Conservation (phyloP, 768 basidiomycete species). For the Filobasidium floriforme region DNA sequence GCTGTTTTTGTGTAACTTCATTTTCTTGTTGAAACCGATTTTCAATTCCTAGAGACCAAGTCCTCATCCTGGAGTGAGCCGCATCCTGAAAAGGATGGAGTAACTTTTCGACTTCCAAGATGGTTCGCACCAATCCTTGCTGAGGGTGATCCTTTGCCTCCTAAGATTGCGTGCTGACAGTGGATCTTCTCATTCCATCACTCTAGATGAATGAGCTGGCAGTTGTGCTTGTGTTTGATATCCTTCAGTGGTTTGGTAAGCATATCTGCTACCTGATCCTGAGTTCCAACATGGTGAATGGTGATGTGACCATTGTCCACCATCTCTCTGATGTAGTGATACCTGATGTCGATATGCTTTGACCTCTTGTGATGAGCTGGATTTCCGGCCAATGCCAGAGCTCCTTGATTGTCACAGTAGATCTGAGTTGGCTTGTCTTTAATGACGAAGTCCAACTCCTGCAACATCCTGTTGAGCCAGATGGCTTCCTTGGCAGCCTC, state of each 20-base stretch:
- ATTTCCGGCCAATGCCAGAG: slow-evolving; percentile 38
- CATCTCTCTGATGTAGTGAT: slow-evolving; percentile 47
- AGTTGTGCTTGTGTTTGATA: slow-evolving; percentile 5
- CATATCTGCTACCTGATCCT: slow-evolving; percentile 2
- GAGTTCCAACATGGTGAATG: neutral
- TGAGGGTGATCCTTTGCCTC: neutral
- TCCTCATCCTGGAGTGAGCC: slow-evolving; percentile 4
- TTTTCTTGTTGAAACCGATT: too few relatives aligned
- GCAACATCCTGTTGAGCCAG: slow-evolving; percentile 9
- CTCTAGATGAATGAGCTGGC: slow-evolving; percentile 2
- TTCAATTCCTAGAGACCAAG: neutral
- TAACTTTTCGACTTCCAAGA: slow-evolving; percentile 5
- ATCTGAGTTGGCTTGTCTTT: neutral
- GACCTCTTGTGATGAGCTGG: slow-evolving; percentile 43
- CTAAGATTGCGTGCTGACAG: neutral
- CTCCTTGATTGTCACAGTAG: slow-evolving; percentile 8
- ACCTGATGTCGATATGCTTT: slow-evolving; percentile 49
- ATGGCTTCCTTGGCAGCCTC: slow-evolving; percentile 33
- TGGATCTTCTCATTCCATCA: neutral
- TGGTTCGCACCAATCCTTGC: slow-evolving; percentile 3
- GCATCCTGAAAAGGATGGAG: neutral
- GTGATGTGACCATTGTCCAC: neutral
- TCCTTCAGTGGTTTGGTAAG: slow-evolving; percentile 1
- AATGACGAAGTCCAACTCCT: slow-evolving; percentile 5
- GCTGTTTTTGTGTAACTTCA: too few relatives aligned